These are phyloP conservation scores for Phialemonium atrogriseum DNA, from an alignment of 2,329 filamentous ascomycete genomes.

Conservation along the genomic window DNA sequence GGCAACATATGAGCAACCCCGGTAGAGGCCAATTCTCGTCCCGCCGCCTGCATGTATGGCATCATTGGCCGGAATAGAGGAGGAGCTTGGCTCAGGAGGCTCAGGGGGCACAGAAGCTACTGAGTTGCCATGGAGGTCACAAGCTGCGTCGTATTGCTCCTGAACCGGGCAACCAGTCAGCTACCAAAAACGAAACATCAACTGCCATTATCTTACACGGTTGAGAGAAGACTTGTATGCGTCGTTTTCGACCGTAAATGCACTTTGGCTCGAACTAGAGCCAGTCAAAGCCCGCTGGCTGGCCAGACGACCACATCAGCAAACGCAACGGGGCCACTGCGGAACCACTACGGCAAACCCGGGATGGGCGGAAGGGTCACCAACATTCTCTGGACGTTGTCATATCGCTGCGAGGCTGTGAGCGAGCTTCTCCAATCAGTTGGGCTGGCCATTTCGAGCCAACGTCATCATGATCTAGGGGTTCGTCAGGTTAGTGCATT, in stretches of 20 bases:
- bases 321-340: too few relatives aligned
- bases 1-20: slow-evolving; percentile 44
- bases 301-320: too few relatives aligned
- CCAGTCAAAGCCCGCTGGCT: slow-evolving; percentile 12
- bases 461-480: neutral
- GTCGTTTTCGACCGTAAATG: slow-evolving; percentile 57
- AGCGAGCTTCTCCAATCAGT: slow-evolving; percentile 42
- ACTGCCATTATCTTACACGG: slow-evolving; percentile 48
- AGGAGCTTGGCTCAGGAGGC: slow-evolving; percentile 2
- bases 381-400: slow-evolving; percentile 55
- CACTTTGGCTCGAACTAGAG: slow-evolving; percentile 28
- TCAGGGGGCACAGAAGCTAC: slow-evolving; percentile 9
- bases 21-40: slow-evolving; percentile 44
- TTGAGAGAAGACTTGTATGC: slow-evolving; percentile 51
- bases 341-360: too few relatives aligned
- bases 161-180: too few relatives aligned
- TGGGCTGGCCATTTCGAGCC: slow-evolving; percentile 12
- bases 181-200: too few relatives aligned
- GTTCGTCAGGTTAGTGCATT: too few relatives aligned
- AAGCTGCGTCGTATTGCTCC: slow-evolving; percentile 50
- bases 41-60: slow-evolving; percentile 18
- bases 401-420: slow-evolving; percentile 52
- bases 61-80: slow-evolving; percentile 5
- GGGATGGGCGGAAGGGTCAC: slow-evolving; percentile 19
- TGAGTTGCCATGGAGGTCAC: too few relatives aligned